Evolutionary conservation across 2,329 filamentous ascomycete genomes (phyloP).

Genomic region (Sporothrix globosa): DNA sequence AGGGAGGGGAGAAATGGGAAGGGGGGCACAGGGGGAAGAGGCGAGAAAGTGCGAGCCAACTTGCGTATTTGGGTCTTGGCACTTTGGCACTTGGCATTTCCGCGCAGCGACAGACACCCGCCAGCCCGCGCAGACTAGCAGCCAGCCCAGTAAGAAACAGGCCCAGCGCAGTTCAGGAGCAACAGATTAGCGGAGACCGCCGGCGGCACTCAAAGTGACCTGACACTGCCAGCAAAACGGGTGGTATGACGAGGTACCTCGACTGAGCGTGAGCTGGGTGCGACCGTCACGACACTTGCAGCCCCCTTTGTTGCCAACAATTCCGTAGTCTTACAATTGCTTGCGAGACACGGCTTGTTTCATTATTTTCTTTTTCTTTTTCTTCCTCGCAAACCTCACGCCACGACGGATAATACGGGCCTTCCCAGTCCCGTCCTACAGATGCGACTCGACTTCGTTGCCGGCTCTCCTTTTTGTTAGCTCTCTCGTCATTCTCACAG

Average conservation of each 20-base stretch:
- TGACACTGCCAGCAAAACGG: not conserved
- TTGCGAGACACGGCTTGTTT: not conserved
- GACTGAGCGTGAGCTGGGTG: not conserved
- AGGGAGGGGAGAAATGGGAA: constrained; percentile 29
- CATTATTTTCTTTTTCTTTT: not conserved
- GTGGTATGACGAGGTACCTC: not conserved
- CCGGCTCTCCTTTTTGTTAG: no score
- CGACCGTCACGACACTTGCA: not conserved
- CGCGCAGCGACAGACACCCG: not conserved
- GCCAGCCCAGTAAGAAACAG: not conserved
- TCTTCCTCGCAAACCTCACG: not conserved
- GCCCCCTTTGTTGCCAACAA: not conserved
- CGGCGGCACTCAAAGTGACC: constrained; percentile 2
- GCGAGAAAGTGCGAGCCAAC: not conserved
- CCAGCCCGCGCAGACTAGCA: not conserved
- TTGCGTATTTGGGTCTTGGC: constrained; percentile 25
- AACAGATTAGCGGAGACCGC: not conserved
- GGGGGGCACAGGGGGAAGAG: not conserved
- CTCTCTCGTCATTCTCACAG: not conserved
- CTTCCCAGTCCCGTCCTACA: not conserved
- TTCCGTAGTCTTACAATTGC: not conserved
- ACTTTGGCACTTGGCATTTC: not conserved
- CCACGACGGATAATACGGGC: constrained; percentile 2
- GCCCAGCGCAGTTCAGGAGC: not conserved
- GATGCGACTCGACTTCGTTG: no score